Conservation (phyloP, 2,329 filamentous ascomycete species). For the Fusarium caatingaense region DNA sequence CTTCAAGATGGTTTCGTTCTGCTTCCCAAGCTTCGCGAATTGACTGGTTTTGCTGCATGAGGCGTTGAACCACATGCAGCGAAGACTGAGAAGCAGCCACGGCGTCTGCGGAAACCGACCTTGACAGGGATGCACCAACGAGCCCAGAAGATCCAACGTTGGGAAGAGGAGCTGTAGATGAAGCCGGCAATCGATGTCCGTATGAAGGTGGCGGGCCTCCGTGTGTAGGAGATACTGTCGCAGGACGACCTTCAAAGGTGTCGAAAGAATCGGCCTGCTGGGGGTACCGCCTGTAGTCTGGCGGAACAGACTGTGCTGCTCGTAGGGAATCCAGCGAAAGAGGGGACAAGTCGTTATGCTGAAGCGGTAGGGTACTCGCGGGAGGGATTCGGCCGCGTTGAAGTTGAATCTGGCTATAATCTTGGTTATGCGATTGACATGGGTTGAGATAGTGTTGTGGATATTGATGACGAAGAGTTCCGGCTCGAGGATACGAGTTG, state of each 20-base stretch:
- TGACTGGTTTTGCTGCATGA: conserved; percentile 56
- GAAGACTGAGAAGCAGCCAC: conserved; percentile 49
- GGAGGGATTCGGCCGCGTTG: conserved; percentile 41
- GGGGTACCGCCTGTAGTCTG: conserved; percentile 22
- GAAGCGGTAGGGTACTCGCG: conserved; percentile 40
- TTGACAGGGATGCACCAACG: conserved; percentile 43
- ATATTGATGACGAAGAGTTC: conserved; percentile 41
- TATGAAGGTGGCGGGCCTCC: conserved; percentile 23
- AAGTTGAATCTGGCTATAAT: conserved; percentile 30
- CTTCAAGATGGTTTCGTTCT: conserved; percentile 65
- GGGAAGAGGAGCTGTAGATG: conserved; percentile 41
- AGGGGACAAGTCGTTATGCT: conserved; percentile 29
- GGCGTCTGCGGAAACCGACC: conserved; percentile 48
- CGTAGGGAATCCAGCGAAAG: conserved; percentile 44
- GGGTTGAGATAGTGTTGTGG: conserved; percentile 38
- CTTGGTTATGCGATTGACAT: conserved; percentile 31
- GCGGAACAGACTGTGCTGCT: conserved; percentile 37
- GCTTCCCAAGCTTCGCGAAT: conserved; percentile 64
- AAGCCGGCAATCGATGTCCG: conserved; percentile 33
- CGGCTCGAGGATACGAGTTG: conserved; percentile 35
- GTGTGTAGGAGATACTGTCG: conserved; percentile 35
- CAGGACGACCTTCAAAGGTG: conserved; percentile 21
- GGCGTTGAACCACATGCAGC: conserved; percentile 53
- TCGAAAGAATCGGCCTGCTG: conserved; percentile 35
- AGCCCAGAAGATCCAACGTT: conserved; percentile 35